phyloP scores from a whole-genome alignment of 441 rosid genomes.

The Breynia disticha region DNA sequence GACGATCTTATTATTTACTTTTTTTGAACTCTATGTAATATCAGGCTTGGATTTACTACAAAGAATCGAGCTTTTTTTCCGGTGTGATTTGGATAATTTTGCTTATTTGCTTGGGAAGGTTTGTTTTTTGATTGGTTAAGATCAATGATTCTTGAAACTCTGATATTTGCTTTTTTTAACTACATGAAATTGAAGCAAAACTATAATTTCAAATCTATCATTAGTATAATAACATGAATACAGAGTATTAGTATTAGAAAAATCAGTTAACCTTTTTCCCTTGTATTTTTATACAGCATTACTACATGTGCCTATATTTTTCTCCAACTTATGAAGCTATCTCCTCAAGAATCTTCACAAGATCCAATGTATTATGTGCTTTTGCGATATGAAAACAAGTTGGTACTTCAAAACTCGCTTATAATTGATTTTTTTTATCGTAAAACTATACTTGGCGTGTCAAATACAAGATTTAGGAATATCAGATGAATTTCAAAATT shows the following conservation, averaged over 20 bases:
- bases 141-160: no score
- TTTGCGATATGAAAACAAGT: slow-evolving; percentile 41
- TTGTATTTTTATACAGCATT: slow-evolving; percentile 29
- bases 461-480: no score
- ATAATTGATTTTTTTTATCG: not conserved
- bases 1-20: no score
- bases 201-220: no score
- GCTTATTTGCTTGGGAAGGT: slow-evolving; percentile 66
- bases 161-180: no score
- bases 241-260: no score
- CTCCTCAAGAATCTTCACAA: slow-evolving; percentile 50
- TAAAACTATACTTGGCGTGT: no score
- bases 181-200: no score
- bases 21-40: not conserved
- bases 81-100: slow-evolving; percentile 51
- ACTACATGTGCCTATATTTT: slow-evolving; percentile 52
- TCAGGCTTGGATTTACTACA: slow-evolving; percentile 68
- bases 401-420: slow-evolving; percentile 18
- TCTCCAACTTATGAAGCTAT: slow-evolving; percentile 55
- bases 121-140: not conserved
- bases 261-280: not conserved
- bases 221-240: no score
- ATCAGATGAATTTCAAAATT: not conserved
- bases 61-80: slow-evolving; percentile 37
- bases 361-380: slow-evolving; percentile 67